These are phyloP conservation scores for Isatis tinctoria DNA, from an alignment of 345 rosid species.

Conservation along the genomic window DNA sequence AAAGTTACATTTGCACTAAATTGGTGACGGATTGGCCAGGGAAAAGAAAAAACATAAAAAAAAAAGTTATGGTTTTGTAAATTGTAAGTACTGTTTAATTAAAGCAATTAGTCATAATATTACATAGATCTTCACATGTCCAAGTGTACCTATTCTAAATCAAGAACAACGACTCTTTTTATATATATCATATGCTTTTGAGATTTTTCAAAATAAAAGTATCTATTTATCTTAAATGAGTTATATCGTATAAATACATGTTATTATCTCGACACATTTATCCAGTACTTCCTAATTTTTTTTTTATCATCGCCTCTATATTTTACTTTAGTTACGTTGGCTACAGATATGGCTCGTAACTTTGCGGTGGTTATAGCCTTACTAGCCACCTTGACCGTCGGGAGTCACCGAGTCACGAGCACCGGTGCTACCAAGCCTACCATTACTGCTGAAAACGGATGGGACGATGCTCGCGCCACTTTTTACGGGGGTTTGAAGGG, in stretches of 20 bases:
- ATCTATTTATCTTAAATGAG: not conserved
- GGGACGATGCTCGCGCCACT: slow-evolving; percentile 23
- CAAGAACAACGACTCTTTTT: not conserved
- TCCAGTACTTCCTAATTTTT: no score
- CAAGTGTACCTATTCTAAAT: not conserved
- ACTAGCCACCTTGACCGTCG: not conserved
- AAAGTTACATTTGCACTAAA: not conserved
- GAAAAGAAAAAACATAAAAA: not conserved
- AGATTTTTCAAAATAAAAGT: not conserved
- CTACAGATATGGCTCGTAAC: slow-evolving; percentile 7
- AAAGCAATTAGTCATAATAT: not conserved
- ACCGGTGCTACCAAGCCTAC: not conserved
- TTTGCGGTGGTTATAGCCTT: not conserved
- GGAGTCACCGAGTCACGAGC: not conserved
- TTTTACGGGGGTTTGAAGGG: slow-evolving; percentile 12
- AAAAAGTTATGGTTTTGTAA: not conserved
- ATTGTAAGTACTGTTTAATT: not conserved
- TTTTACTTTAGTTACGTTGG: not conserved
- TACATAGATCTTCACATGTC: not conserved
- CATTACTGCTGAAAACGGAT: not conserved
- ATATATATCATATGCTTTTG: not conserved
- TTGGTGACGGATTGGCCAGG: not conserved
- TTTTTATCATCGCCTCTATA: not conserved
- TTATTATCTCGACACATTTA: not conserved
- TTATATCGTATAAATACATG: not conserved